phyloP scores from a whole-genome alignment of 441 rosid genomes.

The Croton setiger region DNA sequence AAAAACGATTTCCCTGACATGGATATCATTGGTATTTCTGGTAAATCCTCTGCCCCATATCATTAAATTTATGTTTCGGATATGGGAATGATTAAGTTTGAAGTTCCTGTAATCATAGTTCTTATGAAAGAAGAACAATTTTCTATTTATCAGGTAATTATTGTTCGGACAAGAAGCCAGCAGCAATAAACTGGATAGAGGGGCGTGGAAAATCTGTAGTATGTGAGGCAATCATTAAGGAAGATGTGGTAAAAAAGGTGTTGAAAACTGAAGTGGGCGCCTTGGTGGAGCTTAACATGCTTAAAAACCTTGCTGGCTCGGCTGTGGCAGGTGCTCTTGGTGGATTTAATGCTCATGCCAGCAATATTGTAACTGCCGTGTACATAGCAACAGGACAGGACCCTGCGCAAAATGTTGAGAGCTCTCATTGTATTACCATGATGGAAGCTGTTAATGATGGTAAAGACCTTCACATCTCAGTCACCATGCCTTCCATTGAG shows the following conservation, averaged over 20 bases:
- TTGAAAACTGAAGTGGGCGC: conserved; percentile 63
- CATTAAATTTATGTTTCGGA: too few relatives aligned
- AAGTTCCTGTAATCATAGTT: not conserved
- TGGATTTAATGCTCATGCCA: conserved; percentile 88
- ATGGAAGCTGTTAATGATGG: conserved; percentile 75
- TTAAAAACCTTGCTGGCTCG: conserved; percentile 76
- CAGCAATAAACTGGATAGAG: conserved; percentile 85
- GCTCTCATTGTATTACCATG: conserved; percentile 86
- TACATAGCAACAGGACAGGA: conserved; percentile 85
- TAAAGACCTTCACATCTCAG: conserved; percentile 68
- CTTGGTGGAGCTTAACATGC: conserved; percentile 83
- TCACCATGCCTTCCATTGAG: conserved; percentile 84
- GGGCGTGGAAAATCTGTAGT: conserved; percentile 87
- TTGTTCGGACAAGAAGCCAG: conserved; percentile 82
- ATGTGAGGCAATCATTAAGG: conserved; percentile 68
- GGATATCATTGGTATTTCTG: conserved; percentile 80
- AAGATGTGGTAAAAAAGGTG: conserved; percentile 60
- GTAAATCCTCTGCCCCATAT: conserved; percentile 20
- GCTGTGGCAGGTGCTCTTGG: conserved; percentile 84
- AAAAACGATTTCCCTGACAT: conserved; percentile 69
- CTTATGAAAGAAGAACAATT: not conserved
- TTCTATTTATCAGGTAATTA: conserved; percentile 45
- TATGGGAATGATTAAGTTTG: too few relatives aligned
- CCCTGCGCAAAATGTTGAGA: conserved; percentile 86
- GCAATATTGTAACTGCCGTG: conserved; percentile 74